Percentiles rank a stretch among this genome's conserved stretches.
Conservation (phyloP, 805 yeast species). For the Metschnikowia lochheadii region DNA sequence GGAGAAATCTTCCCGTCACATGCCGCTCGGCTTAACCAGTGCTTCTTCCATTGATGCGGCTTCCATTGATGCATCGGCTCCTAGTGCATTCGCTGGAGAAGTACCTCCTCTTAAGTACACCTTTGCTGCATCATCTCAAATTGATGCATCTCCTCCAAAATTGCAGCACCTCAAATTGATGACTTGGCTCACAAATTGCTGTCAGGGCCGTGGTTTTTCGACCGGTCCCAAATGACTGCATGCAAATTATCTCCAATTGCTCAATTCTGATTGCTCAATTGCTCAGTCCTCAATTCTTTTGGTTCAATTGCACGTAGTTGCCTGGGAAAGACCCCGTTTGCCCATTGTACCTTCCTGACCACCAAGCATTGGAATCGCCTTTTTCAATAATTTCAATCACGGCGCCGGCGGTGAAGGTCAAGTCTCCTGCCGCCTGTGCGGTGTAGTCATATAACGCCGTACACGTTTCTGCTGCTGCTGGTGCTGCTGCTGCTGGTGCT, state of each 20-base stretch:
- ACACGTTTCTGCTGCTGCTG: conserved; percentile 49
- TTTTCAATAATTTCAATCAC: conserved; percentile 78
- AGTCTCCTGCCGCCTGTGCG: conserved; percentile 92
- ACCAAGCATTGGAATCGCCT: conserved; percentile 93
- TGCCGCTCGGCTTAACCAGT: too few species aligned
- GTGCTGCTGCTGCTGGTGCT: conserved; percentile 23
- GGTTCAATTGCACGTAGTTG: conserved; percentile 79
- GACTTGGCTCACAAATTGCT: too few species aligned
- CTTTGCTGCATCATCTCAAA: too few species aligned
- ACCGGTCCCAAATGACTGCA: too few species aligned
- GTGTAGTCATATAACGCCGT: conserved; percentile 88
- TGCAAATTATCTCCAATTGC: not conserved
- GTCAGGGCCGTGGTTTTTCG: too few species aligned
- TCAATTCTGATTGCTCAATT: not conserved
- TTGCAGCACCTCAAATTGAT: too few species aligned
- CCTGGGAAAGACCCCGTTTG: conserved; percentile 93
- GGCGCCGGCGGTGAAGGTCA: conserved; percentile 84
- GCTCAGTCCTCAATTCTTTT: not conserved
- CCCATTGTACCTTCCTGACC: conserved; percentile 90
- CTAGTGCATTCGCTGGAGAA: too few species aligned
- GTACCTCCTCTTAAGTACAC: too few species aligned
- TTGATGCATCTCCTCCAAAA: too few species aligned
- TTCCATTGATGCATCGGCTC: too few species aligned
- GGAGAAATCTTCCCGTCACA: too few species aligned
- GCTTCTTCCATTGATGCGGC: too few species aligned